Base-by-base conservation (phyloP, 106 monocot species). In the Allium sativum region DNA sequence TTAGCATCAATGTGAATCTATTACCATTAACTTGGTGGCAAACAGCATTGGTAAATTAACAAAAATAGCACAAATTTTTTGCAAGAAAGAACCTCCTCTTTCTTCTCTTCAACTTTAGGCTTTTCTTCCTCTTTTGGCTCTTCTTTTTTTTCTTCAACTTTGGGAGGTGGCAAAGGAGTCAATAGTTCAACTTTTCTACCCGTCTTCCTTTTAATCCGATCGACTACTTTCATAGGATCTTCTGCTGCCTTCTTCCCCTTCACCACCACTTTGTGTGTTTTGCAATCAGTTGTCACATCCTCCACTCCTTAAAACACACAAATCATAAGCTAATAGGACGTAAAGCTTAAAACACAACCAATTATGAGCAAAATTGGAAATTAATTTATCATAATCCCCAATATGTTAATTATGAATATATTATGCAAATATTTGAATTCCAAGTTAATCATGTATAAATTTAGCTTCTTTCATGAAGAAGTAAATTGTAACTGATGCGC, bases 181-280 rank as follows among this genome's bases (percentile, higher is more conserved):
- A 94, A 45, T 0, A 94, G 74, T 73, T 90, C 90, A 17, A 84
- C 90, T 58, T 84, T 96, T 41, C 87, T 73, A 7, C 90, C 95
- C 8, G 72, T 84, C 73, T 87, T 96, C 74, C 76, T 84, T 77
- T 82, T 75, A 44, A 96, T 75, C 7, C 90, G 71, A 47, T 90
- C 90, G 41, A 80, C 90, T 47, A 87, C 82, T 66, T 78, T 90
- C 73, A 76, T 59, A 0, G 94, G 94, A 53, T 90, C 83, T 61
- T 73, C 82, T 12, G 85, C 93, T 44, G 83, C 89, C 67, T 74
- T 79, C 70, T 65, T 79, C 62, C 91, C 96, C 66, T 96, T 91
- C 70, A 84, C 91, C 40, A 83, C 71, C 68, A 93, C 93, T 74
- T 62, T 86, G 62, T 85, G 82, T 9, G 66, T 66, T 69, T 67